A percentile compares a stretch with the other conserved stretches of the same genome.
Evolutionary conservation across 352 stramenopile species (phyloP).

Genomic region (Elongisporangium anandrum): DNA sequence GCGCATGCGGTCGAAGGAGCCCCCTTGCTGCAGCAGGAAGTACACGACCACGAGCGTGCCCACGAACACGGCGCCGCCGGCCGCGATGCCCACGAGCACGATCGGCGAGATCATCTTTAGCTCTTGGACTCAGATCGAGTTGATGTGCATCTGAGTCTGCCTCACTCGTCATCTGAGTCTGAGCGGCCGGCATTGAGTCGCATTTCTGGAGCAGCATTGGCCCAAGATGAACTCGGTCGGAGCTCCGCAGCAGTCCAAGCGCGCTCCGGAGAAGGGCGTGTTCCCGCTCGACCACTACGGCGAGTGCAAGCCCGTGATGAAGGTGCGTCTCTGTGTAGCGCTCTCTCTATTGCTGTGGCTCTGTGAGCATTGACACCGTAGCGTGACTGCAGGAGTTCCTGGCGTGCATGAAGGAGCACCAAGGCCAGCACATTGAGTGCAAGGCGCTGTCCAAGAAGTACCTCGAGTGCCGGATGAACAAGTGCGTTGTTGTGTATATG

Average conservation of each 20-base stretch:
- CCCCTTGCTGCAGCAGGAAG: slow-evolving; percentile 72
- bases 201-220: not conserved
- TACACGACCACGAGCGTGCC: slow-evolving; percentile 81
- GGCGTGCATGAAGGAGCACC: slow-evolving; percentile 75
- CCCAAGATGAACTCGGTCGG: slow-evolving; percentile 74
- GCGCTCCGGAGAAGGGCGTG: slow-evolving; percentile 85
- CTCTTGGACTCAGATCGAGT: not conserved
- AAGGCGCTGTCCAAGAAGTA: slow-evolving; percentile 87
- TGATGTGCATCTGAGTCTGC: not conserved
- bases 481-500: slow-evolving; percentile 34
- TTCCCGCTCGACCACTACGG: slow-evolving; percentile 90
- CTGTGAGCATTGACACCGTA: not conserved
- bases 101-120: slow-evolving; percentile 43
- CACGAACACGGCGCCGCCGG: slow-evolving; percentile 79
- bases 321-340: slow-evolving; percentile 31
- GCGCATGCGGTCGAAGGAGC: slow-evolving; percentile 87
- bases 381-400: slow-evolving; percentile 53
- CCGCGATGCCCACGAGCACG: slow-evolving; percentile 73
- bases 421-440: slow-evolving; percentile 87
- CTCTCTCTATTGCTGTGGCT: not conserved
- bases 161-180: slow-evolving; percentile 4
- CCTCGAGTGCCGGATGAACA: slow-evolving; percentile 88
- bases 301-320: slow-evolving; percentile 87
- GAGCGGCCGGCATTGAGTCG: not conserved
- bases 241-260: slow-evolving; percentile 64